Percentiles rank a stretch among this genome's conserved stretches.
Conservation (phyloP, 2,329 filamentous ascomycete genomes). For the Sarocladiaceae sp. region DNA sequence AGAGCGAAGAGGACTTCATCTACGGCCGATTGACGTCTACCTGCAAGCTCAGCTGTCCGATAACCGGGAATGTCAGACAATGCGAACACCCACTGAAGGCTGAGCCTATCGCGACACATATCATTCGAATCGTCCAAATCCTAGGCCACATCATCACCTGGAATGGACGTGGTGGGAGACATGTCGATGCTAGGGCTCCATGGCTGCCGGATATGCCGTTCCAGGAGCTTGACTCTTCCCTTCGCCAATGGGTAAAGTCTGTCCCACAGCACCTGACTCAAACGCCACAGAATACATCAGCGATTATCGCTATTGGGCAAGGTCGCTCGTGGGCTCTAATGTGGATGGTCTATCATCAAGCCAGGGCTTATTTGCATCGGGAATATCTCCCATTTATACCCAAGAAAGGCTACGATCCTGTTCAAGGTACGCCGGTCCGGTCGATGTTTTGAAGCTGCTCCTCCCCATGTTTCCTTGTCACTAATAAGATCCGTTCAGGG, state of each 20-base stretch:
- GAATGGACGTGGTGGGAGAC: conserved; percentile 3
- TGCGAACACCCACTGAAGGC: not conserved
- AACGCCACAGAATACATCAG: not conserved
- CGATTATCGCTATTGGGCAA: not conserved
- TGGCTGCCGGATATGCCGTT: not conserved
- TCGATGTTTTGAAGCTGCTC: not conserved
- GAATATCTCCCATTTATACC: conserved; percentile 5
- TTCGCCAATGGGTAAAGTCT: not conserved
- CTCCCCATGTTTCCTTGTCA: not conserved
- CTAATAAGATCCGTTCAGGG: not conserved
- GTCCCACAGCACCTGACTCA: not conserved
- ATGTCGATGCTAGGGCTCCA: not conserved
- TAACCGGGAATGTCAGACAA: not conserved
- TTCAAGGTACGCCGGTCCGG: not conserved
- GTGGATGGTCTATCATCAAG: conserved; percentile 6
- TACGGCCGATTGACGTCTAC: not conserved
- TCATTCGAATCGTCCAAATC: not conserved
- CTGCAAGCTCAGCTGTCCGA: not conserved
- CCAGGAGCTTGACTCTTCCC: not conserved
- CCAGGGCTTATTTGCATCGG: conserved; percentile 4
- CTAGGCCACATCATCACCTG: not conserved
- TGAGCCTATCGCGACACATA: not conserved
- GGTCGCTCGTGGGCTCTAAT: not conserved
- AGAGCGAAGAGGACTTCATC: conserved; percentile 2
- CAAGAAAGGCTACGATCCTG: not conserved